Percentiles rank a stretch among this genome's conserved stretches.
These are phyloP conservation scores for Fusarium humuli DNA, from an alignment of 2,329 filamentous ascomycete species.

Conservation along the genomic window DNA sequence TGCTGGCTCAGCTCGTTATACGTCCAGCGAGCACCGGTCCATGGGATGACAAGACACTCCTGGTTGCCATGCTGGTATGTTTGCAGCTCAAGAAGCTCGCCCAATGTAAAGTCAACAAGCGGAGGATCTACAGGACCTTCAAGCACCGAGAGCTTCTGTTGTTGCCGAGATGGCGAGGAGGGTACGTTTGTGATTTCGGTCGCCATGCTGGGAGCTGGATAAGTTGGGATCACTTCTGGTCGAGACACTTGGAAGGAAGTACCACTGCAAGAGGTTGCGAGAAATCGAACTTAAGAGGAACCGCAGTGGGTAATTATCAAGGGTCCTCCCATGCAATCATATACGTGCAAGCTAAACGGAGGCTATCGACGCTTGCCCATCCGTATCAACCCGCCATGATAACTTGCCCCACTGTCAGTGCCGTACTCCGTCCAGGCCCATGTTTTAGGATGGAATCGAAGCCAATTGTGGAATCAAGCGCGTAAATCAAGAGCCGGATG, in stretches of 20 bases:
- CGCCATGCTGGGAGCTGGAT: conserved; percentile 45
- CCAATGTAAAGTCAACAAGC: conserved; percentile 77
- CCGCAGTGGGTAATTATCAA: conserved; percentile 16
- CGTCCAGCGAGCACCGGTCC: conserved; percentile 80
- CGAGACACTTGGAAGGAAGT: neutral
- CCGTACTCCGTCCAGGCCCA: conserved; percentile 36
- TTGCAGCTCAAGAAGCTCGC: conserved; percentile 78
- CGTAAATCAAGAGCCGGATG: conserved; percentile 2
- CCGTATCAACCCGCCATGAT: conserved; percentile 39
- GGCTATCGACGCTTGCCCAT: conserved; percentile 34
- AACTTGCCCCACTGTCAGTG: conserved; percentile 38
- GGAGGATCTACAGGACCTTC: conserved; percentile 76
- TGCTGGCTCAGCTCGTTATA: conserved; percentile 74
- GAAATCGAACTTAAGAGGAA: conserved; percentile 3
- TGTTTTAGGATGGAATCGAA: conserved; percentile 29
- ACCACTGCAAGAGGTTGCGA: neutral
- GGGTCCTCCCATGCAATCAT: conserved; percentile 29
- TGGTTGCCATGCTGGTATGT: conserved; percentile 71
- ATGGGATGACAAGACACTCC: conserved; percentile 79
- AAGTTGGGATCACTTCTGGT: conserved; percentile 1
- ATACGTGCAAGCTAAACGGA: conserved; percentile 30
- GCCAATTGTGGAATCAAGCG: conserved; percentile 31
- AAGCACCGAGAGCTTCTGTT: conserved; percentile 67
- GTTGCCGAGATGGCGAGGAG: conserved; percentile 47
- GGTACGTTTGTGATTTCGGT: conserved; percentile 46